Evolutionary conservation across 371 early-diverging fungal genomes (phyloP), one percentile per base, ranked within the genome.

Genomic region (Actinomucor elegans): DNA sequence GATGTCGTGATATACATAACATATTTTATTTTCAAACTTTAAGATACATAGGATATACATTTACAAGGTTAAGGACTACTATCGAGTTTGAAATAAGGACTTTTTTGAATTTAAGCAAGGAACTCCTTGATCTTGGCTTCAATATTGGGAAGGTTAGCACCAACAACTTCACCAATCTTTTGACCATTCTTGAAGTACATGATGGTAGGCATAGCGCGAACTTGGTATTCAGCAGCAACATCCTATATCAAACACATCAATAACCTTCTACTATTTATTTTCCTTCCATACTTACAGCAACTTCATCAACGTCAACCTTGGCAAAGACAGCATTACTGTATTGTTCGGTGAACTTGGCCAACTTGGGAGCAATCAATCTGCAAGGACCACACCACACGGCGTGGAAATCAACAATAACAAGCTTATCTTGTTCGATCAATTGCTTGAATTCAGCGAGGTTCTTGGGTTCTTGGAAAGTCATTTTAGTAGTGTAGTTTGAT

Each of bases 191-290:
- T 71, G 81, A 83, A 90, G 75, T 88, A 75, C 62, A 84, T 78
- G 81, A 97, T 89, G 31, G 96, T 94, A 41, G 97, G 97, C 96
- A 96, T 95, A 55, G 96, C 92, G 24, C 80, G 80, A 66, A 97
- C 76, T 8, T 73, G 72, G 35, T 78, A 81, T 12, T 67, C 60
- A 41, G 74, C 69, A 41, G 92, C 86, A 61, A 94, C 77, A n/a
- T 90, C 92, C 73, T 80, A 61, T 26, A 20, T 10, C 18, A 33
- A 45, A 28, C 1, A 27, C n/a, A 20, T 18, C 15, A 31, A 27
- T 6, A 9, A 11, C 35, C 27, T 23, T 11, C 6, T 14, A 33
- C 31, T 31, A 8, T 15, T 12, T 36, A 11, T 14, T 17, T 23
- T 9, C 17, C n/a, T 28, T 9, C 2, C 11, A 21, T 35, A 75